These are phyloP conservation scores for Exophiala calicioides DNA, from an alignment of 2,329 filamentous ascomycete species.

Conservation along the genomic window DNA sequence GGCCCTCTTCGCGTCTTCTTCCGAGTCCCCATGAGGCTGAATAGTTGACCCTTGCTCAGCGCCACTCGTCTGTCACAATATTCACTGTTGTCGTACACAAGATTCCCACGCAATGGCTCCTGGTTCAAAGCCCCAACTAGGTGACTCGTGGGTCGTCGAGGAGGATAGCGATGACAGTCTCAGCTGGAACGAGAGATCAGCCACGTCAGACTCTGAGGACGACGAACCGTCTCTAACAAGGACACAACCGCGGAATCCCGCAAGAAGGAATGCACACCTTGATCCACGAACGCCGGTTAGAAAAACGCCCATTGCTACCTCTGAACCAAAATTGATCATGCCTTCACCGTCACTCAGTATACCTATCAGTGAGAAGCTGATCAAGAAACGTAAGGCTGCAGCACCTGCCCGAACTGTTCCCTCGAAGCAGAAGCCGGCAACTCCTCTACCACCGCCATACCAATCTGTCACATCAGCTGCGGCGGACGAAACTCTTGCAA, in stretches of 20 bases:
- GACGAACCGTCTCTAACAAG: neutral
- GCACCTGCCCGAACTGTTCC: neutral
- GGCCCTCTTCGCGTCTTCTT: no score
- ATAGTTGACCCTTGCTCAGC: no score
- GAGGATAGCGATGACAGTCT: constrained; percentile 16
- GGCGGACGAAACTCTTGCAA: constrained; percentile 9
- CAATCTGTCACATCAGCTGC: constrained; percentile 6
- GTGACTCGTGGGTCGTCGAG: constrained; percentile 23
- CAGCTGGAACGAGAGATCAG: constrained; percentile 17
- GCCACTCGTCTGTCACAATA: no score
- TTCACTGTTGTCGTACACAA: no score
- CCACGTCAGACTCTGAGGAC: constrained; percentile 8
- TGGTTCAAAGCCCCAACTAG: constrained; percentile 10
- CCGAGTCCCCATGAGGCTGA: no score
- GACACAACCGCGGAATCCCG: neutral
- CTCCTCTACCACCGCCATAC: constrained; percentile 1
- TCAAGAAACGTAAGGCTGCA: constrained; percentile 12
- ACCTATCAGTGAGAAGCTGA: constrained; percentile 6
- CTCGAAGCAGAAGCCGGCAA: constrained; percentile 2
- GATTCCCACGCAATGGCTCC: constrained; percentile 5
- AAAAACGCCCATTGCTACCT: neutral
- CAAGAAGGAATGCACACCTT: neutral
- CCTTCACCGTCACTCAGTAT: constrained; percentile 26
- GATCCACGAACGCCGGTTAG: constrained; percentile 5
- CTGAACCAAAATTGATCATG: constrained; percentile 31